phyloP scores from a whole-genome alignment of 2,329 filamentous ascomycete species.

The Sporothrix globosa region DNA sequence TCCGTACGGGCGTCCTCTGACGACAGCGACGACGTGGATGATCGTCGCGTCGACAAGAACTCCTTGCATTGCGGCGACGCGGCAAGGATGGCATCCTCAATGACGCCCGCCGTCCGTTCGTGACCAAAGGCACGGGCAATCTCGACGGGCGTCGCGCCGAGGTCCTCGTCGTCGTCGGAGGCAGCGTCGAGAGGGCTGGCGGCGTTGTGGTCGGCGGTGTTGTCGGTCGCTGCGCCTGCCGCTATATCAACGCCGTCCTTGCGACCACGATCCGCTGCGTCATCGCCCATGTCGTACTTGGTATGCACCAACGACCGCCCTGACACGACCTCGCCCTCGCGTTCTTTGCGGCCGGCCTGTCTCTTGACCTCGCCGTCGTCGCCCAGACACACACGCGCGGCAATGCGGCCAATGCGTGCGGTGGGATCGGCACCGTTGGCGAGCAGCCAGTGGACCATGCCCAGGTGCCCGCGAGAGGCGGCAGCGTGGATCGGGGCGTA shows the following conservation, averaged over 20 bases:
- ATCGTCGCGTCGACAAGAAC: neutral
- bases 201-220: neutral
- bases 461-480: constrained; percentile 19
- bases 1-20: no score
- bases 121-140: constrained; percentile 26
- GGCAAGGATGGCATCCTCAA: constrained; percentile 19
- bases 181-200: neutral
- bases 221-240: neutral
- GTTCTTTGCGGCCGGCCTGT: neutral
- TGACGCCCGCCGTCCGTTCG: constrained; percentile 2
- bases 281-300: neutral
- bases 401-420: constrained; percentile 23
- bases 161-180: neutral
- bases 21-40: neutral
- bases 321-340: neutral
- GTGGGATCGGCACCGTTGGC: constrained; percentile 23
- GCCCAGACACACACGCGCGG: constrained; percentile 15
- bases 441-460: constrained; percentile 27
- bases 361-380: neutral
- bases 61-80: neutral
- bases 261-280: neutral
- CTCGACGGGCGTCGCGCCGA: constrained; percentile 12
- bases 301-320: neutral
- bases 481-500: constrained; percentile 25
- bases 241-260: neutral